Evolutionary conservation across 495 filamentous ascomycete genomes (phyloP).

Genomic region (Penicillium desertorum): DNA sequence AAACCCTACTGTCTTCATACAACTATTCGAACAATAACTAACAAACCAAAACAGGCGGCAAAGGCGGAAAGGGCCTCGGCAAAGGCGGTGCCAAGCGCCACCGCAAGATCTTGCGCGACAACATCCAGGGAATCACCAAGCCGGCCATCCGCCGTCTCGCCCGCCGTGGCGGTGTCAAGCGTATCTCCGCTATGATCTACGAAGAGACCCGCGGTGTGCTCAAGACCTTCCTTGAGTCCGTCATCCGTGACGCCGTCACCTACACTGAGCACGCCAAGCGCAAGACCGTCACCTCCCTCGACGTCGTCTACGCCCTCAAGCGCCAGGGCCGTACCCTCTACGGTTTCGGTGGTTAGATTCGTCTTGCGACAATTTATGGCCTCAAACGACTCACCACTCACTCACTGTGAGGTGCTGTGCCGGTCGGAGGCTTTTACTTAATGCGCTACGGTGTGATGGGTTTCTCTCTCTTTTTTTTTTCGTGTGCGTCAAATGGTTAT

Average conservation of each 20-base stretch:
- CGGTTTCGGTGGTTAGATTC: conserved; percentile 92
- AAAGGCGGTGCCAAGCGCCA: conserved; percentile 99
- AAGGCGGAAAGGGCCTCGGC: conserved; percentile 80
- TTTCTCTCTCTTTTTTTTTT: conserved; percentile 8
- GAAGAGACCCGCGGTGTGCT: conserved; percentile 68
- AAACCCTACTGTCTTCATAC: background rate
- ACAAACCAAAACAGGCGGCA: conserved; percentile 62
- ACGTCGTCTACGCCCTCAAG: conserved; percentile 95
- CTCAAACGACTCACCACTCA: background rate
- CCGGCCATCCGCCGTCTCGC: conserved; percentile 68
- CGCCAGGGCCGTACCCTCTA: conserved; percentile 94
- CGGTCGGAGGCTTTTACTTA: conserved; percentile 7
- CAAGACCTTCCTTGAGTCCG: conserved; percentile 64
- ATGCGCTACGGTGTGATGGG: conserved; percentile 34
- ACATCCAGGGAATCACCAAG: conserved; percentile 88
- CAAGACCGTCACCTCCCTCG: conserved; percentile 94
- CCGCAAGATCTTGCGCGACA: conserved; percentile 99
- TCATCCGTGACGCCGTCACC: conserved; percentile 91
- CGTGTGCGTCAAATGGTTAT: conserved; percentile 2
- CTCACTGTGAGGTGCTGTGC: background rate
- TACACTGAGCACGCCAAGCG: conserved; percentile 98
- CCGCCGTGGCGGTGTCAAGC: conserved; percentile 63
- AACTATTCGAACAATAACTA: conserved; percentile 22
- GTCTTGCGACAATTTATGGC: conserved; percentile 2
- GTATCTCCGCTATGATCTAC: conserved; percentile 69